Base-by-base conservation (phyloP, 2,329 filamentous ascomycete genomes). In the Pseudohalonectria lignicola region DNA sequence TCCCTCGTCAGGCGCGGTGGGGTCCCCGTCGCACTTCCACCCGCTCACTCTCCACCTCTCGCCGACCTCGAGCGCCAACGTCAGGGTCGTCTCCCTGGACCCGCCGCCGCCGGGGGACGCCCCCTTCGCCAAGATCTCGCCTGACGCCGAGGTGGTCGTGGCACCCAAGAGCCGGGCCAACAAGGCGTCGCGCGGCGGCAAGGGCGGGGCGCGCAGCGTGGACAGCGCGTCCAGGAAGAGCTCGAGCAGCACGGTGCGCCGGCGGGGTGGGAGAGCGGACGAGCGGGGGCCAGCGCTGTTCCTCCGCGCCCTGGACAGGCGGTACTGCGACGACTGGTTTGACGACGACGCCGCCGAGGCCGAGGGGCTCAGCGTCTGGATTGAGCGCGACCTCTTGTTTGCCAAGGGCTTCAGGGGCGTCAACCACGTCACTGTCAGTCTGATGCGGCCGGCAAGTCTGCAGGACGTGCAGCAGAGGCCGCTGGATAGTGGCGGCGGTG, bases 61-160 rank as follows among this genome's bases (percentile, higher is more conserved):
- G 10, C 90, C 88, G 2, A 96, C 90, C 0, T 94, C 90, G 4
- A 94, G 90, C 2, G 93, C 92, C 9, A 95, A 88, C 52, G 87
- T 98, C 44, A 79, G 79, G 40, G 75, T 96, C 8, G 77, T 86
- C 6, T 87, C 86, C 2, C 66, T 98, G n/a, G 77, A 82, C 2
- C 92, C 92, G 1, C 66, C 77, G 1, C 77, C 79, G 4, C 59
- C 82, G 2, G 65, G 75, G 3, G 74, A 79, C 35, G 71, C 76
- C 2, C 71, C 85, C 0, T 98, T 98, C 54, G 86, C 85, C 19
- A 96, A 95, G 59, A 85, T 98, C 36, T 83, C 86, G 0, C 84
- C 88, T 1, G 87, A 96, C 54, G 90, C 90, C 17, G 92, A 98
- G 60, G 88, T 98, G 36, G 94, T 96, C 46, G 92, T 98, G 43